Base-by-base conservation (phyloP, 352 stramenopile species). In the Albugo laibachii region DNA sequence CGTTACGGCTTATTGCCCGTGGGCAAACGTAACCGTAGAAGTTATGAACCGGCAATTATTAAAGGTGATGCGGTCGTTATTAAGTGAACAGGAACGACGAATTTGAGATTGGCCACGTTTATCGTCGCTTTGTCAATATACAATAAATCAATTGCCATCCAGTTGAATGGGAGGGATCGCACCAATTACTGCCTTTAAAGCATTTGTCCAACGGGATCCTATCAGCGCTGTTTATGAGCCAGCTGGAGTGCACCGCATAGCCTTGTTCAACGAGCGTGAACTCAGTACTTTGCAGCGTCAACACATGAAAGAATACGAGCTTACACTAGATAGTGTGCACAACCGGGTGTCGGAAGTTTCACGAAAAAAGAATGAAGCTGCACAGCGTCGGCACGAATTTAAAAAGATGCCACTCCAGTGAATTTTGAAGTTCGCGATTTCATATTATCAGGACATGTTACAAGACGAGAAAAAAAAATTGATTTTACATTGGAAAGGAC, bases 1-100 rank as follows among this genome's bases (percentile, higher is more conserved):
- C n/a, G 50, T 41, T 0, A 56, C 54, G 0, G 52, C 54, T 1
- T 68, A 66, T 21, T 57, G 19, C 2, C 59, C 62, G 3, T 65
- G 50, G 56, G 53, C 53, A 0, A 71, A 71, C 38, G 59, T 46
- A 0, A 61, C 48, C 5, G 44, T 67, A 0, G 57, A 68, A 47
- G 57, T 62, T 0, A 50, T 65, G 0, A 68, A 67, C 16, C 41
- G 56, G 3, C n/a, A 57, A 16, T 14, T 65, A 2, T 47, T 65
- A 1, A 49, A 45, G 12, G 41, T 19, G 0, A 5, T 58, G 0
- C 53, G 55, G 16, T 42, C 40, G 5, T 16, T 61, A 11, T 1
- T 46, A 0, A 55, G 44, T 21, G 45, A 56, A 24, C 15, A 54
- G 2, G 46, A 44, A 6, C 3, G 47, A 3, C 37, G 4, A 1